Evolutionary conservation across 1,284 basidiomycete species (phyloP).

Genomic region (Ceratobasidium sp.): DNA sequence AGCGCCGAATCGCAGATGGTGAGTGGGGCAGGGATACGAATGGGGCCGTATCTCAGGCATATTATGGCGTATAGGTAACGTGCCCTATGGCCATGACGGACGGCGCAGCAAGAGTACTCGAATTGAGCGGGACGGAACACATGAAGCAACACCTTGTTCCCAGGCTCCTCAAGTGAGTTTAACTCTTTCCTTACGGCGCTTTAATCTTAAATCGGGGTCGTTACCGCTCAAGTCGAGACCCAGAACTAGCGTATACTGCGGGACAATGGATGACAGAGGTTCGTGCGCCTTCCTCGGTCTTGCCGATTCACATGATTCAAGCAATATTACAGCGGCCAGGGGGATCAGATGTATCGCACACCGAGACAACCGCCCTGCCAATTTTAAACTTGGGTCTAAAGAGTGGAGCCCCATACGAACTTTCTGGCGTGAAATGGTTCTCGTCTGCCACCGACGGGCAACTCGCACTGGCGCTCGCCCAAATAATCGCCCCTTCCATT

Average conservation of each 20-base stretch:
- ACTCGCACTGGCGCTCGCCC: slow-evolving; percentile 72
- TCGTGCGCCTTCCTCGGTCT: slow-evolving; percentile 33
- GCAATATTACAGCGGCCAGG: slow-evolving; percentile 63
- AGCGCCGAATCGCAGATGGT: slow-evolving; percentile 69
- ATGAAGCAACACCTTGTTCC: slow-evolving; percentile 67
- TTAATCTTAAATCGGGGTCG: not conserved
- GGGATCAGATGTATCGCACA: slow-evolving; percentile 77
- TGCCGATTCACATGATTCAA: not conserved
- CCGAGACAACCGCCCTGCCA: slow-evolving; percentile 68
- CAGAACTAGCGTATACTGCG: slow-evolving; percentile 68
- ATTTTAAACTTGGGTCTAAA: slow-evolving; percentile 41
- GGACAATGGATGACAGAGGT: slow-evolving; percentile 89
- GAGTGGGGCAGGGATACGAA: slow-evolving; percentile 46
- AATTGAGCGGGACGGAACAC: slow-evolving; percentile 65
- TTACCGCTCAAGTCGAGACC: slow-evolving; percentile 61
- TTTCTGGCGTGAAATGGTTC: slow-evolving; percentile 85
- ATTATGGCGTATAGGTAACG: slow-evolving; percentile 59
- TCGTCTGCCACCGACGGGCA: slow-evolving; percentile 82
- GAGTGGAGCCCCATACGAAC: slow-evolving; percentile 55
- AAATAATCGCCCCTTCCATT: slow-evolving; percentile 76
- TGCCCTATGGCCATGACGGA: slow-evolving; percentile 83
- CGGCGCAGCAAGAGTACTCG: slow-evolving; percentile 73
- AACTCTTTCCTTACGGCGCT: not conserved
- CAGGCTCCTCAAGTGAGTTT: slow-evolving; percentile 62
- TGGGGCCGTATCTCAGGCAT: slow-evolving; percentile 5